These are phyloP conservation scores for Thielaviopsis ethacetica DNA, from an alignment of 2,329 filamentous ascomycete species.

Conservation along the genomic window DNA sequence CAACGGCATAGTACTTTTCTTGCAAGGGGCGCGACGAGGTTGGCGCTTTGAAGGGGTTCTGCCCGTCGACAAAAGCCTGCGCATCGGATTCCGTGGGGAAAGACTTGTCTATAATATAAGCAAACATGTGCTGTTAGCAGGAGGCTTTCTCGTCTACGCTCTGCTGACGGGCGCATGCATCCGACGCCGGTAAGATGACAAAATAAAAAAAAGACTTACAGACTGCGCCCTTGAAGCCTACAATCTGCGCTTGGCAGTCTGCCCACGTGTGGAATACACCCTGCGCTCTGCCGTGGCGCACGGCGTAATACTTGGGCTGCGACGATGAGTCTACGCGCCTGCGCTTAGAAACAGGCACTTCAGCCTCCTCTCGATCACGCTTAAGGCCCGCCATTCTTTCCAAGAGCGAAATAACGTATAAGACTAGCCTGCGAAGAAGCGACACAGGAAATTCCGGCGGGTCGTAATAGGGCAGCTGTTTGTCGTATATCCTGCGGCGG, in stretches of 20 bases:
- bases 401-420: background rate
- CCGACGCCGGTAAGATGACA: background rate
- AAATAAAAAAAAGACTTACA: constrained; percentile 35
- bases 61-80: constrained; percentile 56
- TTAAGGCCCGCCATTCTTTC: background rate
- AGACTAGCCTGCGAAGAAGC: background rate
- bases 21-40: constrained; percentile 23
- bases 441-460: background rate
- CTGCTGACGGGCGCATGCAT: constrained; percentile 27
- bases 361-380: background rate
- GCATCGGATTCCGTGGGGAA: constrained; percentile 61
- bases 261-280: constrained; percentile 46
- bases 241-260: constrained; percentile 44
- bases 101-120: constrained; percentile 48
- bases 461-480: background rate
- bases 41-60: constrained; percentile 20
- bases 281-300: constrained; percentile 36
- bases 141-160: constrained; percentile 48
- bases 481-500: background rate
- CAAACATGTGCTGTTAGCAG: constrained; percentile 9
- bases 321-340: constrained; percentile 29
- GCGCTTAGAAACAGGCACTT: constrained; percentile 23
- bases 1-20: constrained; percentile 42
- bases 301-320: constrained; percentile 44
- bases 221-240: constrained; percentile 44